Percentiles rank a stretch among this genome's conserved stretches.
phyloP scores from a whole-genome alignment of 129 eudicot genomes.

The Kitagawia praeruptora region DNA sequence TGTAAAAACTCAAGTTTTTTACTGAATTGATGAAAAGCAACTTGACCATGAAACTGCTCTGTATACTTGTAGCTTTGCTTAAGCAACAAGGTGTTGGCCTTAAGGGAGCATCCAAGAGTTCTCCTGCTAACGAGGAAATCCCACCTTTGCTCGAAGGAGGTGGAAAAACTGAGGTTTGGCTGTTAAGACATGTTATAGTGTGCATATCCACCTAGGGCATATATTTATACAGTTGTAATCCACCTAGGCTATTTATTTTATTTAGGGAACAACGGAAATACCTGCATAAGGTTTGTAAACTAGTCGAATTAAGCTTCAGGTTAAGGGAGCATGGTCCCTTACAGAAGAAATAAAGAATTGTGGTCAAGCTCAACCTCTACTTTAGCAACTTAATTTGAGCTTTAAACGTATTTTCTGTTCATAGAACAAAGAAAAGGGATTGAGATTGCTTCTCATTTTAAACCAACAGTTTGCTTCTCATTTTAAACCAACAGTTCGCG shows the following conservation, averaged over 20 bases:
- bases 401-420: background rate
- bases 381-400: background rate
- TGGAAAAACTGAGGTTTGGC: conserved; percentile 83
- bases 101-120: conserved; percentile 66
- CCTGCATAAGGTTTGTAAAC: background rate
- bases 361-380: background rate
- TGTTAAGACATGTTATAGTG: background rate
- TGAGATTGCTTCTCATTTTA: background rate
- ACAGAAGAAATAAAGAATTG: background rate
- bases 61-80: conserved; percentile 53
- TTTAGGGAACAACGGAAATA: background rate
- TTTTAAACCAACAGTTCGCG: background rate
- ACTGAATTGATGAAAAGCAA: background rate
- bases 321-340: background rate
- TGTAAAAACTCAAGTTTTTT: background rate
- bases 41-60: conserved; percentile 10
- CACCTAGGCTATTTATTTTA: background rate
- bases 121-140: conserved; percentile 77
- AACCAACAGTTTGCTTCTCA: background rate
- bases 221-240: background rate
- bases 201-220: background rate
- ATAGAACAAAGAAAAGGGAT: background rate
- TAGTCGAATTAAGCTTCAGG: background rate
- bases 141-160: conserved; percentile 97
- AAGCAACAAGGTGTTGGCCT: conserved; percentile 97